Evolutionary conservation across 2,329 filamentous ascomycete genomes (phyloP), one percentile per base, ranked within the genome.

Genomic region (Fusarium fracticaudum): DNA sequence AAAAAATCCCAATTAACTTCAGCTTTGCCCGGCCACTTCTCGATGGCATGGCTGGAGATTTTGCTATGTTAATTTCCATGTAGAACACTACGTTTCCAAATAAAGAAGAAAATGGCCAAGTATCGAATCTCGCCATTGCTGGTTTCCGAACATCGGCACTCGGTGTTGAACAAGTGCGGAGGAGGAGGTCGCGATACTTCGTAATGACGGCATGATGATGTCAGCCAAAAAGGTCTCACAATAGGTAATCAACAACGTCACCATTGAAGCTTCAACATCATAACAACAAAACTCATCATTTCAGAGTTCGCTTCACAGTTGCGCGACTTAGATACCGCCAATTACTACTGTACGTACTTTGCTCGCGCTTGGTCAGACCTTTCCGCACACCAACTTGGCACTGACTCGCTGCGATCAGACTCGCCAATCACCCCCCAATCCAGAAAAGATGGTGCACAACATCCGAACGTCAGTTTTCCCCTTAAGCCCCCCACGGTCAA

Each of bases 121-220:
- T 8, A 18, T 38, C 41, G 22, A 5, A 22, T 60, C n/a, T 22
- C 14, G 5, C 24, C 4, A 20, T 41, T 58, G 2, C 1, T 14
- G 14, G 5, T 24, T 11, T 3, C 22, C 35, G n/a, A 37, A 24
- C 13, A 37, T 41, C 51, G 20, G 45, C 22, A 29, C 51, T n/a
- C 26, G 41, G 47, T 26, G 14, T 50, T 40, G n/a, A 38, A 12
- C n/a, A 47, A 60, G 24, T 40, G 58, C 58, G 51, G 51, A 64
- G 65, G 38, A 68, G 41, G 20, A 26, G 31, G 17, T 37, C 24
- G 57, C 5, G 43, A 51, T 54, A 35, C 15, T 55, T 17, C 35
- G 47, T n/a, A 38, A 74, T 73, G 71, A 73, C 71, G 67, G 53
- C 54, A 73, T 72, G 33, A 73, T 73, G 71, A 73, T 74, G 71